Percentiles rank a stretch among this genome's conserved stretches.
These are phyloP conservation scores for Citrullus colocynthis DNA, from an alignment of 306 rosid species.

Conservation along the genomic window DNA sequence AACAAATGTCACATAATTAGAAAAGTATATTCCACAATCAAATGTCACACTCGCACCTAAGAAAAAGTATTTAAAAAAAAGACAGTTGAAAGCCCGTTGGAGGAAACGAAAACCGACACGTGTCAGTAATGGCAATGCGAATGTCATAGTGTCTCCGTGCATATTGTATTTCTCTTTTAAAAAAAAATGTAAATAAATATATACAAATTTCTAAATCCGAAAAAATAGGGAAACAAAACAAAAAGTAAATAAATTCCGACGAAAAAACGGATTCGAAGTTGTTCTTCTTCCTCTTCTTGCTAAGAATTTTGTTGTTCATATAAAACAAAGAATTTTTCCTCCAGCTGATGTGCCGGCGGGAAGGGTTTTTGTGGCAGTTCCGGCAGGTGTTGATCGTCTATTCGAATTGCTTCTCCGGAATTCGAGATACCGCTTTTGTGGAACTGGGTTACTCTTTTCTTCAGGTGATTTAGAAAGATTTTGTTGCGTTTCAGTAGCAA, in stretches of 20 bases:
- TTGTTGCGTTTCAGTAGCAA: constrained; percentile 13
- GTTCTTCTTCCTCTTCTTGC: neutral
- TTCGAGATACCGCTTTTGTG: neutral
- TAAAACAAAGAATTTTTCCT: neutral
- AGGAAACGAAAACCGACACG: neutral
- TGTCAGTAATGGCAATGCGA: neutral
- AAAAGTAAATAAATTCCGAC: neutral
- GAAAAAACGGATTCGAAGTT: neutral
- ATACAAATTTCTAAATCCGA: neutral
- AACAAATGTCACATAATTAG: neutral
- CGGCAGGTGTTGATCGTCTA: neutral
- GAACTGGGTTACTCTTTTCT: neutral
- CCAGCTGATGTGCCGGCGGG: neutral
- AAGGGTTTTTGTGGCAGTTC: neutral
- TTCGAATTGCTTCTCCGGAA: neutral
- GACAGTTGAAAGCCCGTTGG: neutral
- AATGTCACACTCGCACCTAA: neutral
- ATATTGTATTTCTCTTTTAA: neutral
- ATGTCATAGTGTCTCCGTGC: neutral
- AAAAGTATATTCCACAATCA: neutral
- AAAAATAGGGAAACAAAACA: neutral
- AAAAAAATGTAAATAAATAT: neutral
- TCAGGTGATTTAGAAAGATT: neutral
- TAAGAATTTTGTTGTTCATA: neutral
- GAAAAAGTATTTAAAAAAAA: neutral